Evolutionary conservation across 306 rosid species (phyloP).

Genomic region (Clitoria ternatea): DNA sequence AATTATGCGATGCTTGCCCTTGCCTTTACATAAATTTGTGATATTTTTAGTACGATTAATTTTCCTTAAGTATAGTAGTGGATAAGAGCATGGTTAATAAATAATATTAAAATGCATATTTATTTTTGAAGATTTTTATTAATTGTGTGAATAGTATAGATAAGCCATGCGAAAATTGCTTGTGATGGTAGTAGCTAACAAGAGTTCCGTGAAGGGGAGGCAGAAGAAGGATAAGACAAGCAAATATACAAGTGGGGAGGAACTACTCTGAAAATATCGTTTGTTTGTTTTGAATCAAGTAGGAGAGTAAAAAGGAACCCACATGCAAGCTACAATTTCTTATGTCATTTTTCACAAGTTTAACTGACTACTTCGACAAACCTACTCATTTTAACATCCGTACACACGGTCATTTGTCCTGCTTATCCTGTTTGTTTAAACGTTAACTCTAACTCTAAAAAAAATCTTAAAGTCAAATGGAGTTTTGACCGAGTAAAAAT

Average conservation of each 20-base stretch:
- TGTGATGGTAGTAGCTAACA: background rate
- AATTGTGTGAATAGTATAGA: background rate
- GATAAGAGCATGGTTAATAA: background rate
- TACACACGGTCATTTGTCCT: no score
- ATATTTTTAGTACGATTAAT: background rate
- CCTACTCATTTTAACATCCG: no score
- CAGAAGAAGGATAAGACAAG: background rate
- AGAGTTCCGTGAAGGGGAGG: background rate
- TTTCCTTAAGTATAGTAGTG: background rate
- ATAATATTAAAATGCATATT: background rate
- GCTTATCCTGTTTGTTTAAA: no score
- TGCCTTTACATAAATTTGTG: background rate
- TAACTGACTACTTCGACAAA: no score
- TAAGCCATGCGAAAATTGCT: background rate
- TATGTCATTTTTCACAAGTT: no score
- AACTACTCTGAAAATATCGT: background rate
- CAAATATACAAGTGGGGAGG: background rate
- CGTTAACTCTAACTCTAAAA: no score
- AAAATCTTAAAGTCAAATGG: no score
- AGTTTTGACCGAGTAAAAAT: no score
- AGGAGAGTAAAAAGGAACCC: no score
- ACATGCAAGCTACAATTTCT: no score
- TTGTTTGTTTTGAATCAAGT: no score
- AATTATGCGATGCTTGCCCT: no score
- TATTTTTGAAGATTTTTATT: background rate